These are phyloP conservation scores for Inonotus hispidus DNA, from an alignment of 1,284 basidiomycete genomes.

Conservation along the genomic window DNA sequence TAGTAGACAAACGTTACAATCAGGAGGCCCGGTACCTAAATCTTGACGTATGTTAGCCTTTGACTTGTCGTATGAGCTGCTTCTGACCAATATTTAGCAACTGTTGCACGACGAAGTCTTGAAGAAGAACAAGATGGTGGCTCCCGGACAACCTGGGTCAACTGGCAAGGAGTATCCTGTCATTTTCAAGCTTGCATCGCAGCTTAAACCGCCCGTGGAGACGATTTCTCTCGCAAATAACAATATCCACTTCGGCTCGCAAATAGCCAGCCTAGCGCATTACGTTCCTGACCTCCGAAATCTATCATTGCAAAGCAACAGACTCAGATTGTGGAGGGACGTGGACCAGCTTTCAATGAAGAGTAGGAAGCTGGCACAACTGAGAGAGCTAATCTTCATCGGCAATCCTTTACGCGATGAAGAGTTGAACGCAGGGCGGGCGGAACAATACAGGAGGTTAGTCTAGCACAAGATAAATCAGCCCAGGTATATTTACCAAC, in stretches of 20 bases:
- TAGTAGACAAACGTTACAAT: constrained; percentile 68
- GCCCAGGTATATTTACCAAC: constrained; percentile 23
- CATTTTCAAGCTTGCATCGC: constrained; percentile 78
- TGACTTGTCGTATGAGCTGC: constrained; percentile 9
- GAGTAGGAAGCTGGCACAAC: constrained; percentile 47
- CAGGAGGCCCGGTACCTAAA: constrained; percentile 67
- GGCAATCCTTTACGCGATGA: constrained; percentile 76
- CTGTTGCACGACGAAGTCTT: constrained; percentile 72
- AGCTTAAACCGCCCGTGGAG: constrained; percentile 73
- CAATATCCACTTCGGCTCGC: constrained; percentile 39
- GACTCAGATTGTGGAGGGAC: constrained; percentile 59
- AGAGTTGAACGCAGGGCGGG: constrained; percentile 50
- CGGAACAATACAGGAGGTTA: constrained; percentile 62
- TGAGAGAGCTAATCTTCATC: constrained; percentile 73
- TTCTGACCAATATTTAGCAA: constrained; percentile 28
- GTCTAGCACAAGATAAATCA: constrained; percentile 24
- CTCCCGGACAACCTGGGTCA: constrained; percentile 61
- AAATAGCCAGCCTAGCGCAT: constrained; percentile 52
- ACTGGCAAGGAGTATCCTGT: constrained; percentile 66
- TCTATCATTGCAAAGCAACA: constrained; percentile 76
- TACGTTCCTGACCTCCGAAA: constrained; percentile 74
- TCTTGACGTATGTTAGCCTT: constrained; percentile 56
- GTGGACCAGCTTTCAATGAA: constrained; percentile 58
- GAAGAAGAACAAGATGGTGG: constrained; percentile 55
- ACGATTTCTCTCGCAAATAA: constrained; percentile 74